Evolutionary conservation across 495 filamentous ascomycete species (phyloP).

Genomic region (Evansstolkia leycettana): DNA sequence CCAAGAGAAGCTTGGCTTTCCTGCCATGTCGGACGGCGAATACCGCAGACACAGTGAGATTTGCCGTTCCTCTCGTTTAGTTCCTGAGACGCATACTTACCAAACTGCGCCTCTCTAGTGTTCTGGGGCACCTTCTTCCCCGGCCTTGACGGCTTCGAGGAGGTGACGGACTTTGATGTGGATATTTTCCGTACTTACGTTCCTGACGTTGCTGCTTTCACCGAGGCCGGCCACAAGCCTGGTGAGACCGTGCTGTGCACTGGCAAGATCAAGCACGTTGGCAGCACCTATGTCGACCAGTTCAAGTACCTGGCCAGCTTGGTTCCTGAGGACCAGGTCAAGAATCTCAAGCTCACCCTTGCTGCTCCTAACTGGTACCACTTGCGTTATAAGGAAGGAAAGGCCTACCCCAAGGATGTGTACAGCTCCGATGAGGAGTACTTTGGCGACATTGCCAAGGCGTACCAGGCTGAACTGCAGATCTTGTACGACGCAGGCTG

Average conservation of each 20-base stretch:
- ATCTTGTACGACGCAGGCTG: conserved; percentile 57
- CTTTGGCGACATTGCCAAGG: conserved; percentile 62
- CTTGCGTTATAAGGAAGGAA: conserved; percentile 57
- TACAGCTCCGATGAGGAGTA: conserved; percentile 58
- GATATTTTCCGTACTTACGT: conserved; percentile 63
- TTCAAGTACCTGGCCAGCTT: conserved; percentile 55
- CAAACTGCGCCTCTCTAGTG: conserved; percentile 25
- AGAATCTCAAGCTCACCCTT: conserved; percentile 60
- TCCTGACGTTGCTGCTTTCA: conserved; percentile 67
- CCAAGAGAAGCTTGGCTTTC: conserved; percentile 55
- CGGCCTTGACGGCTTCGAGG: conserved; percentile 56
- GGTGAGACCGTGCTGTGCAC: conserved; percentile 64
- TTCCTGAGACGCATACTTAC: conserved; percentile 1
- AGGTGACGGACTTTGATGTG: conserved; percentile 42
- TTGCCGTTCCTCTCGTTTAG: background rate
- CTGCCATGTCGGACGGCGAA: conserved; percentile 63
- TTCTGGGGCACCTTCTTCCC: conserved; percentile 70
- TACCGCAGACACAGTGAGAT: conserved; percentile 51
- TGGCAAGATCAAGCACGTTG: conserved; percentile 56
- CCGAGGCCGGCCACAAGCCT: conserved; percentile 58
- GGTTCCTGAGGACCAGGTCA: conserved; percentile 44
- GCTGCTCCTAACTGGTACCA: conserved; percentile 67
- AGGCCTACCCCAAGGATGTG: conserved; percentile 51
- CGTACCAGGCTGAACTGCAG: conserved; percentile 54
- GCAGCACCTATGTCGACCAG: conserved; percentile 50